Evolutionary conservation across 495 filamentous ascomycete genomes (phyloP).

Genomic region (Alectoria sarmentosa): DNA sequence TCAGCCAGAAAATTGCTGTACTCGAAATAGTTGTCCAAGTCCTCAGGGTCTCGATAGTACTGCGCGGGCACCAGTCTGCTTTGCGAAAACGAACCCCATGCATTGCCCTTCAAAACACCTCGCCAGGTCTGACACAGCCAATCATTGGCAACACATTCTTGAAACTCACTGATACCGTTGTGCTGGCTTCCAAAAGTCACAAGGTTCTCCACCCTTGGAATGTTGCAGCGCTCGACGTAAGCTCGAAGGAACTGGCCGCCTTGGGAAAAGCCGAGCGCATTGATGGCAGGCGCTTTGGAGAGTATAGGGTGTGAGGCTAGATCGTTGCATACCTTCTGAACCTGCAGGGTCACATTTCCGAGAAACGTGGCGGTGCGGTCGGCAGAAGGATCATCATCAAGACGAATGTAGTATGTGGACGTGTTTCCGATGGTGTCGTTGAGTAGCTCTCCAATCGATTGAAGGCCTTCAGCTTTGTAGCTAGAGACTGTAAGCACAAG

Average conservation of each 20-base stretch:
- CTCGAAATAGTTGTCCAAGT: constrained; percentile 69
- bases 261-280: constrained; percentile 91
- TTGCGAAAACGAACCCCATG: constrained; percentile 74
- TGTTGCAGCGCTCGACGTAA: constrained; percentile 88
- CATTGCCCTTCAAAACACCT: constrained; percentile 60
- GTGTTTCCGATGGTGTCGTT: constrained; percentile 72
- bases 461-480: constrained; percentile 69
- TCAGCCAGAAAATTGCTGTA: constrained; percentile 94
- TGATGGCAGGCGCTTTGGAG: constrained; percentile 70
- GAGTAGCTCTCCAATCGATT: constrained; percentile 56
- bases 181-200: constrained; percentile 92
- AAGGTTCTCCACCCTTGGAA: constrained; percentile 69
- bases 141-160: constrained; percentile 57
- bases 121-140: constrained; percentile 75
- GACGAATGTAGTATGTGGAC: constrained; percentile 71
- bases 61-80: constrained; percentile 80
- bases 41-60: constrained; percentile 75
- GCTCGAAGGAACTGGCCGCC: constrained; percentile 92
- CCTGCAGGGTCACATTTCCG: constrained; percentile 78
- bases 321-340: constrained; percentile 72
- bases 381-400: constrained; percentile 53
- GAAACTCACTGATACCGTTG: constrained; percentile 83
- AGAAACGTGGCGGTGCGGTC: constrained; percentile 85
- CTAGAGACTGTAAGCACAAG: constrained; percentile 41
- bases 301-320: constrained; percentile 72